Percentiles rank a stretch among this genome's conserved stretches.
Conservation (phyloP, 305 asterid genomes). For the Ilex paraguariensis region DNA sequence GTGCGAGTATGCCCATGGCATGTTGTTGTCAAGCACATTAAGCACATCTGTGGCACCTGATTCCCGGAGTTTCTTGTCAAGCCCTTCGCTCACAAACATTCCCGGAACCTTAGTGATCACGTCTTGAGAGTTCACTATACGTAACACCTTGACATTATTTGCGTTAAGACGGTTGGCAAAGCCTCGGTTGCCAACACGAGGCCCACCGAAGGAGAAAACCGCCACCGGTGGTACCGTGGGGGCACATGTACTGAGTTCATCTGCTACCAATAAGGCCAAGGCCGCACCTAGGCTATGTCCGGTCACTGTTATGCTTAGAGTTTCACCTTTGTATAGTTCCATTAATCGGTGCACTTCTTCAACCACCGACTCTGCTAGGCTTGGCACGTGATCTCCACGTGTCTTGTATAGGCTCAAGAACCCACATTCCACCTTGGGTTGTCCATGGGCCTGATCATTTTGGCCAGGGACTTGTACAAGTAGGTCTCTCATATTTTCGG, state of each 20-base stretch:
- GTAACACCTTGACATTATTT: constrained; percentile 56
- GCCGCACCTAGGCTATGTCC: constrained; percentile 97
- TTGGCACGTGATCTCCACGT: constrained; percentile 61
- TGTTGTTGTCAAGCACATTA: constrained; percentile 41
- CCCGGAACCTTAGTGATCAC: constrained; percentile 81
- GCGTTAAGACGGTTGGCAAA: constrained; percentile 42
- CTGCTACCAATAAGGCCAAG: constrained; percentile 60
- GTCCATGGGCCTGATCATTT: constrained; percentile 10
- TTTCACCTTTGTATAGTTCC: constrained; percentile 73
- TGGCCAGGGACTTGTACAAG: constrained; percentile 41
- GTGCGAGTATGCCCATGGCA: constrained; percentile 97
- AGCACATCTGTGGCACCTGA: constrained; percentile 29
- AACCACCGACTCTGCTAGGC: constrained; percentile 65
- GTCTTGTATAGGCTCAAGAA: constrained; percentile 58
- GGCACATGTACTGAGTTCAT: constrained; percentile 54
- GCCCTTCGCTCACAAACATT: constrained; percentile 75
- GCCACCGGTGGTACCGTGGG: constrained; percentile 60
- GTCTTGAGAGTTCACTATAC: constrained; percentile 73
- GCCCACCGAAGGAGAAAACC: constrained; percentile 86
- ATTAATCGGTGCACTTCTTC: constrained; percentile 54
- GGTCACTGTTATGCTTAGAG: constrained; percentile 71
- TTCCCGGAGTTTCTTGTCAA: constrained; percentile 49
- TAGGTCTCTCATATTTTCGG: constrained; percentile 58
- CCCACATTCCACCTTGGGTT: constrained; percentile 71
- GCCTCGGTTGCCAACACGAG: constrained; percentile 76